Conservation (phyloP, 139 green algal genomes). For the Micractinium sp. region DNA sequence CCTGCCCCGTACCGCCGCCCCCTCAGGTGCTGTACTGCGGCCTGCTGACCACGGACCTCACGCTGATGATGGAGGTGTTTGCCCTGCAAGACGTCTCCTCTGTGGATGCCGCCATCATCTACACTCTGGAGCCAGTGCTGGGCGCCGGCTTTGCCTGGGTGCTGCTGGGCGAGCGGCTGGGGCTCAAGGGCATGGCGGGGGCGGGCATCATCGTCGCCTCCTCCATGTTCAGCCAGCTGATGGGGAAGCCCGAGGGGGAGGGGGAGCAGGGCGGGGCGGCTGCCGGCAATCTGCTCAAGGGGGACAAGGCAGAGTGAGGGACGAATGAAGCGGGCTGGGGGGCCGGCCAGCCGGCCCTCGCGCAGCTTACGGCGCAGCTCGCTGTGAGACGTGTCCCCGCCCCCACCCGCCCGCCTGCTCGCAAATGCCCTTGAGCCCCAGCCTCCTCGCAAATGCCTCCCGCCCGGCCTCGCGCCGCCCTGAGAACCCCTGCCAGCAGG, state of each 20-base stretch:
- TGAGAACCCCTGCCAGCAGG: too few species aligned
- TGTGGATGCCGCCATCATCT: constrained; percentile 75
- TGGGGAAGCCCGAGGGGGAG: neutral
- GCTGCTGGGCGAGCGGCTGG: constrained; percentile 75
- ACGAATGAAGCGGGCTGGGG: neutral
- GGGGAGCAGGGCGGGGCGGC: neutral
- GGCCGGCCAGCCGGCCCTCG: too few species aligned
- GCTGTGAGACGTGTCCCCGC: too few species aligned
- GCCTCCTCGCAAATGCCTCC: too few species aligned
- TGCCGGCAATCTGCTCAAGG: neutral
- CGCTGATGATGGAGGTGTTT: constrained; percentile 72
- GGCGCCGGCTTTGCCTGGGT: constrained; percentile 60
- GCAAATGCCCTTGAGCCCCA: too few species aligned
- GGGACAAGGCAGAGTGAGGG: neutral
- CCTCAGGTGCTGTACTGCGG: constrained; percentile 61
- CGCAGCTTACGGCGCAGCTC: too few species aligned
- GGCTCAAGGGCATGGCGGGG: constrained; percentile 62
- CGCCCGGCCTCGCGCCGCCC: too few species aligned
- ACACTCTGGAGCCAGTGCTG: constrained; percentile 74
- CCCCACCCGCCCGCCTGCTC: too few species aligned
- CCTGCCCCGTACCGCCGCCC: too few species aligned
- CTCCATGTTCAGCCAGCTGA: constrained; percentile 62
- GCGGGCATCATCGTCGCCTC: constrained; percentile 68
- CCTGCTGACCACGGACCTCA: constrained; percentile 71
- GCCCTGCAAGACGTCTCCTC: constrained; percentile 69